Evolutionary conservation across 148 eudicot genomes (phyloP).

Genomic region (Fagopyrum tataricum): DNA sequence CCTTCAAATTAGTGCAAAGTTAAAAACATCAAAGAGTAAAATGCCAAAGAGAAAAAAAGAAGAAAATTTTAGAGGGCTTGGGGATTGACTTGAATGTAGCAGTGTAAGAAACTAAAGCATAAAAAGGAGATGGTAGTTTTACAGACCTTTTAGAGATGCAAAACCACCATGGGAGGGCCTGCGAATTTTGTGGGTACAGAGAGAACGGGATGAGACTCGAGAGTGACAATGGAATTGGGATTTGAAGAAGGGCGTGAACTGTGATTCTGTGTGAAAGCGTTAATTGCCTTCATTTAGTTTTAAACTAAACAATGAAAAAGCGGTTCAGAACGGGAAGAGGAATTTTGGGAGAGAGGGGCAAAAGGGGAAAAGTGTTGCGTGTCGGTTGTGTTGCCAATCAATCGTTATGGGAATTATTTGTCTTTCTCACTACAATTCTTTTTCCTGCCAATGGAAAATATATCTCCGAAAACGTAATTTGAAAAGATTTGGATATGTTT

Average conservation of each 20-base stretch:
- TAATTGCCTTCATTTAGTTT: neutral
- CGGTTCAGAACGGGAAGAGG: neutral
- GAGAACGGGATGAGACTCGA: conserved; percentile 4
- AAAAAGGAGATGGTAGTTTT: neutral
- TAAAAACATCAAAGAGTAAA: neutral
- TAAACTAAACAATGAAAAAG: neutral
- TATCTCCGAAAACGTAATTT: too few relatives aligned
- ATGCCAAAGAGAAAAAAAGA: neutral
- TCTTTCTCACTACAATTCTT: too few relatives aligned
- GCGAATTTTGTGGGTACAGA: neutral
- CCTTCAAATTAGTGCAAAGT: neutral
- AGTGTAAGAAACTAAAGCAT: neutral
- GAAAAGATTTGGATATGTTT: too few relatives aligned
- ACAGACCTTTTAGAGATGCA: conserved; percentile 13
- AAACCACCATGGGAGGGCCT: conserved; percentile 7
- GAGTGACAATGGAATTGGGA: conserved; percentile 10
- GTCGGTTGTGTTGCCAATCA: conserved; percentile 4
- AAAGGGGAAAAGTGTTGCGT: neutral
- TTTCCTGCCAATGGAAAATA: too few relatives aligned
- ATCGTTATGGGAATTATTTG: neutral
- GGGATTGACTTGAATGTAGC: neutral
- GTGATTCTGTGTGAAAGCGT: neutral
- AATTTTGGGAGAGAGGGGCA: neutral
- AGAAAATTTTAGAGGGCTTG: neutral
- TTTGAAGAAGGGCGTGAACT: neutral